phyloP scores from a whole-genome alignment of 176 grass and related monocot species.

The Oryza officinalis region DNA sequence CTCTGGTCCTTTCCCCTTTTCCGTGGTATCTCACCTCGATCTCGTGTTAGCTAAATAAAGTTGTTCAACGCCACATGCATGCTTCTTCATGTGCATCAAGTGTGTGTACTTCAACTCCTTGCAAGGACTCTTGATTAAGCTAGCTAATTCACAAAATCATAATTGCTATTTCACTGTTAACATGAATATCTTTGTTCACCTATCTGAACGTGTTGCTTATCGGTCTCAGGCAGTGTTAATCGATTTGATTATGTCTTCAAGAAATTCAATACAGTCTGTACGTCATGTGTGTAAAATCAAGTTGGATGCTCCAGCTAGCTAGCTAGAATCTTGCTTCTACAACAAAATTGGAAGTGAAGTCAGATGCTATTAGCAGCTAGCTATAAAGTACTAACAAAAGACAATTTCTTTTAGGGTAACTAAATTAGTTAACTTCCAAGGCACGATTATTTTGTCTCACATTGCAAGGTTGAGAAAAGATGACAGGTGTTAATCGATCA shows the following conservation, averaged over 20 bases:
- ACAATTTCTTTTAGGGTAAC: no score
- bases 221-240: no score
- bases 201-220: no score
- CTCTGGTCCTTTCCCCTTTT: neutral
- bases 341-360: no score
- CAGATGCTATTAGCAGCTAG: no score
- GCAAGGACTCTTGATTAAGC: no score
- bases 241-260: no score
- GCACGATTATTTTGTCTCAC: neutral
- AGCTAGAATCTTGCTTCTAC: no score
- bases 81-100: neutral
- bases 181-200: neutral
- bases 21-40: neutral
- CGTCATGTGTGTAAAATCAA: no score
- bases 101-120: neutral
- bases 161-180: neutral
- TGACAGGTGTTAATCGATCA: neutral
- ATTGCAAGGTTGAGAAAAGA: neutral
- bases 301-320: no score
- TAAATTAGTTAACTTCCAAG: neutral
- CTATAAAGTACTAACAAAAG: no score
- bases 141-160: neutral
- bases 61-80: neutral
- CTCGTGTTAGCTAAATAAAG: neutral
- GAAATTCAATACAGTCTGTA: no score